A percentile compares a stretch with the other conserved stretches of the same genome.
These are phyloP conservation scores for Phaffia tasmanica DNA, from an alignment of 768 basidiomycete species.

Conservation along the genomic window DNA sequence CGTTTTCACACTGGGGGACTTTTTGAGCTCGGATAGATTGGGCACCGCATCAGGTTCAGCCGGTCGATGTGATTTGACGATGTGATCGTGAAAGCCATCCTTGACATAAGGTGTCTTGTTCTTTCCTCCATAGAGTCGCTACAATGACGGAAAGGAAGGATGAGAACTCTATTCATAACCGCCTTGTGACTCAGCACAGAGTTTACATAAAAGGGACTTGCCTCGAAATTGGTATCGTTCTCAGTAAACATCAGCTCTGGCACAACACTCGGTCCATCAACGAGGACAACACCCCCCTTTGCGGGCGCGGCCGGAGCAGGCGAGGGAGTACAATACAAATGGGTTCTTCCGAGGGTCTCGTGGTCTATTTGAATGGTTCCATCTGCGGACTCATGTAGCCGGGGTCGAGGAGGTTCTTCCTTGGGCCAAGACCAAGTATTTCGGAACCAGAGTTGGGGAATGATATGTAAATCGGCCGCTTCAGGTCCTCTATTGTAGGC, in stretches of 20 bases:
- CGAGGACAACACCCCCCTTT: constrained; percentile 47
- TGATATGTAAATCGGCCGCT: constrained; percentile 79
- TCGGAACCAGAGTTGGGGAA: constrained; percentile 93
- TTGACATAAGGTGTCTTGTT: constrained; percentile 79
- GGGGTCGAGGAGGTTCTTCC: constrained; percentile 38
- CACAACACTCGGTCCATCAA: constrained; percentile 57
- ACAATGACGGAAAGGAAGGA: not conserved
- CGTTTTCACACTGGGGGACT: constrained; percentile 28
- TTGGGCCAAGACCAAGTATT: constrained; percentile 94
- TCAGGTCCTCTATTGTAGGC: constrained; percentile 95
- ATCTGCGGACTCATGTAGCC: constrained; percentile 37
- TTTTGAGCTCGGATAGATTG: constrained; percentile 11
- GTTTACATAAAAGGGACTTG: constrained; percentile 15
- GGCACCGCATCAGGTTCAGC: constrained; percentile 31
- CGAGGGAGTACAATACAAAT: constrained; percentile 80
- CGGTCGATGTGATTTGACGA: constrained; percentile 74
- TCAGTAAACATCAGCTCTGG: constrained; percentile 89
- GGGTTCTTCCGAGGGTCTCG: constrained; percentile 58
- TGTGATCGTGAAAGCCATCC: constrained; percentile 97
- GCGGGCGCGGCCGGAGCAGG: constrained; percentile 73
- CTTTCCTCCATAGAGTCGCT: constrained; percentile 72
- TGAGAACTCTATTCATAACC: not conserved
- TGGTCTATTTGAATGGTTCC: constrained; percentile 58
- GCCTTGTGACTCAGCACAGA: not conserved
- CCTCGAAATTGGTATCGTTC: constrained; percentile 87